Conservation (phyloP, 1,284 basidiomycete species). For the Pyrrhoderma lamaoense region DNA sequence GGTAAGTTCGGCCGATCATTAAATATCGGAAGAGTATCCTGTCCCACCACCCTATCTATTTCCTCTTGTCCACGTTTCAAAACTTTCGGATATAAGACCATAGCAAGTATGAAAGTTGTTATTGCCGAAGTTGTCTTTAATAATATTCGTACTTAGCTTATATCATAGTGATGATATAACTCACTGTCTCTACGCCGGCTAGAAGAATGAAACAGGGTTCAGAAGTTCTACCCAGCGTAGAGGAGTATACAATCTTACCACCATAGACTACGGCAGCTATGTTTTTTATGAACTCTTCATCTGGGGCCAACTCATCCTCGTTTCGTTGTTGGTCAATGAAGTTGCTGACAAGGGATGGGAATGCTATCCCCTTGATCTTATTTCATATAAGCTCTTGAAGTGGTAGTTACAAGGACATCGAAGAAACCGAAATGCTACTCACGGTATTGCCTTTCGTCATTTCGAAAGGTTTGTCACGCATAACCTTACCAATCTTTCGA, state of each 20-base stretch:
- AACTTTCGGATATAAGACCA: constrained; percentile 18
- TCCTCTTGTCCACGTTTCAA: constrained; percentile 17
- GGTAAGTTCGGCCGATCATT: constrained; percentile 21
- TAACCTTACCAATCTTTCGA: constrained; percentile 24
- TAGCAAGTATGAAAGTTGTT: constrained; percentile 16
- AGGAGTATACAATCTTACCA: neutral
- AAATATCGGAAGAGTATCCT: constrained; percentile 18
- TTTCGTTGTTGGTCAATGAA: constrained; percentile 8
- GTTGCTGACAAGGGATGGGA: constrained; percentile 15
- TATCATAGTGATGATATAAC: neutral
- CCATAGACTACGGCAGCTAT: constrained; percentile 3
- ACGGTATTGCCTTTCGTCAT: constrained; percentile 15
- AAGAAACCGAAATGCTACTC: neutral
- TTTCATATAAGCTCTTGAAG: neutral
- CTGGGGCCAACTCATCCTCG: neutral
- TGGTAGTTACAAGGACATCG: constrained; percentile 2
- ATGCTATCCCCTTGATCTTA: neutral
- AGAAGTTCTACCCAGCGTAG: neutral
- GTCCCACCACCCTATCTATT: constrained; percentile 21
- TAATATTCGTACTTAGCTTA: neutral
- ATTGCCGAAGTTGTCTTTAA: constrained; percentile 12
- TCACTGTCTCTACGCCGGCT: neutral
- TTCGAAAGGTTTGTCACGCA: constrained; percentile 4
- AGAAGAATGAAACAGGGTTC: neutral
- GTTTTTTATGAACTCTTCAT: constrained; percentile 5